Conservation (phyloP, 2,329 filamentous ascomycete species). For the Epichloe gansuensis region DNA sequence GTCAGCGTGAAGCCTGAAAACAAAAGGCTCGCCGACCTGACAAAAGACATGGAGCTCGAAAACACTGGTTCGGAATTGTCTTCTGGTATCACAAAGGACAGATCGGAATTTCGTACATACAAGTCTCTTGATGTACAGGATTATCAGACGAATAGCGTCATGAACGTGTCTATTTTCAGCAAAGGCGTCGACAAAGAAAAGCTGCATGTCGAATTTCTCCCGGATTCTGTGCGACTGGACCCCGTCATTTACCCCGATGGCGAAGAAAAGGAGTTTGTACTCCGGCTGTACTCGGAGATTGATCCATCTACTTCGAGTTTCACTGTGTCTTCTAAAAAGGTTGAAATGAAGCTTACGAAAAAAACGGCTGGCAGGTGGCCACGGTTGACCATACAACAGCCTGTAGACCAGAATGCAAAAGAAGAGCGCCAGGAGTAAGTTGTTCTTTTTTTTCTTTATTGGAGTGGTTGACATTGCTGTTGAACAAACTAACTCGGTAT, state of each 20-base stretch:
- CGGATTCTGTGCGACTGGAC: constrained; percentile 15
- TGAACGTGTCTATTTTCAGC: constrained; percentile 29
- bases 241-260: constrained; percentile 26
- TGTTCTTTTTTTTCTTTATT: not conserved
- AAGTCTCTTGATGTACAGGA: constrained; percentile 18
- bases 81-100: no score
- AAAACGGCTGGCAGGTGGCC: constrained; percentile 56
- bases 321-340: constrained; percentile 61
- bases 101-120: no score
- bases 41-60: not conserved
- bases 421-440: not conserved
- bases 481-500: not conserved
- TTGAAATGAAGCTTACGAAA: constrained; percentile 67
- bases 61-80: not conserved
- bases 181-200: constrained; percentile 28
- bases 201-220: constrained; percentile 24
- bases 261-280: constrained; percentile 50
- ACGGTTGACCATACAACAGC: constrained; percentile 11
- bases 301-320: constrained; percentile 46
- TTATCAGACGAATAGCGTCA: constrained; percentile 22
- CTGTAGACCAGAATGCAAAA: not conserved
- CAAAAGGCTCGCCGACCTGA: constrained; percentile 16
- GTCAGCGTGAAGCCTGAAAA: constrained; percentile 18
- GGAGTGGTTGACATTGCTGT: not conserved
- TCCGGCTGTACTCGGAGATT: constrained; percentile 52